Evolutionary conservation across 257 asterid genomes (phyloP).

Genomic region (Ballota nigra): DNA sequence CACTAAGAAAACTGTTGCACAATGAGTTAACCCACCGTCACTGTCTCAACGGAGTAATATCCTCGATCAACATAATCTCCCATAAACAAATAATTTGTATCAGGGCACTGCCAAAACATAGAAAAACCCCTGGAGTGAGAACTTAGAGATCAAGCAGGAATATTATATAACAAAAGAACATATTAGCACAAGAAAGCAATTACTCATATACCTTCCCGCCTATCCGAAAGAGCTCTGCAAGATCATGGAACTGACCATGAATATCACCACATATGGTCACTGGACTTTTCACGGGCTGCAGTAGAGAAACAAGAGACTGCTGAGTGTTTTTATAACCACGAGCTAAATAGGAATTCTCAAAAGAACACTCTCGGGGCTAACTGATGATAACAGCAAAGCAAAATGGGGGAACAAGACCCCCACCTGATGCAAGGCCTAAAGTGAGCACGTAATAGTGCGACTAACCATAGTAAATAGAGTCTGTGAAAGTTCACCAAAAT

Average conservation of each 20-base stretch:
- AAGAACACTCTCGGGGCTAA: background rate
- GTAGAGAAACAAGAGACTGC: conserved; percentile 16
- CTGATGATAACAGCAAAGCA: background rate
- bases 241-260: conserved; percentile 87
- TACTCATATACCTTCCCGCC: conserved; percentile 64
- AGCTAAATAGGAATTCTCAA: background rate
- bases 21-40: conserved; percentile 47
- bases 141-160: conserved; percentile 2
- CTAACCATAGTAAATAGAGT: background rate
- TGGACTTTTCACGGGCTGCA: conserved; percentile 89
- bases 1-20: background rate
- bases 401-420: background rate
- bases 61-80: conserved; percentile 93
- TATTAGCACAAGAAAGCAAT: conserved; percentile 12
- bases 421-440: background rate
- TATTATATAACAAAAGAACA: background rate
- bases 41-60: conserved; percentile 85
- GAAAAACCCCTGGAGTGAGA: conserved; percentile 18
- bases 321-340: background rate
- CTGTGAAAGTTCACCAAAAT: background rate
- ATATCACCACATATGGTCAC: conserved; percentile 92
- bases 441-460: background rate
- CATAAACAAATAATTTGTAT: conserved; percentile 84
- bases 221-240: conserved; percentile 81
- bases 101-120: conserved; percentile 63